phyloP scores from a whole-genome alignment of 441 rosid species.

The Isatis lusitanica region DNA sequence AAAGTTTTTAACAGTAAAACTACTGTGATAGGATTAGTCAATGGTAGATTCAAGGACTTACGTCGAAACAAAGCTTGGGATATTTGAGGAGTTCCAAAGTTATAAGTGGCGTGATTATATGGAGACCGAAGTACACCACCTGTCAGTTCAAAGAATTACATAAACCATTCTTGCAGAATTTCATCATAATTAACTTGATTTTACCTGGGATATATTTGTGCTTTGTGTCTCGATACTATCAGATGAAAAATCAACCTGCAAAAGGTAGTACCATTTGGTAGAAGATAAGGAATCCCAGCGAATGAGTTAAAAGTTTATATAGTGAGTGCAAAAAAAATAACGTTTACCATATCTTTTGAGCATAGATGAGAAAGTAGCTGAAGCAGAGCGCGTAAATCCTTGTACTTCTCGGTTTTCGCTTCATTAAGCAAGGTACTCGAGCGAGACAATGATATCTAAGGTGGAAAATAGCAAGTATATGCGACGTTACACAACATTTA shows the following conservation, averaged over 20 bases:
- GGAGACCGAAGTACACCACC: conserved; percentile 95
- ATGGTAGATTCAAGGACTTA: conserved; percentile 46
- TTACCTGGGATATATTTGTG: conserved; percentile 86
- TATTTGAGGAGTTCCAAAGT: conserved; percentile 89
- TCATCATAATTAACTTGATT: conserved; percentile 10
- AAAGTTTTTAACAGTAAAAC: conserved; percentile 5
- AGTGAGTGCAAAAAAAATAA: conserved; percentile 1
- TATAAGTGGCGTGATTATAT: conserved; percentile 86
- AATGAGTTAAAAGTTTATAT: neutral
- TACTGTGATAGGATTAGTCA: conserved; percentile 8
- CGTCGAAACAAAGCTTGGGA: conserved; percentile 97
- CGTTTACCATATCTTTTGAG: conserved; percentile 87
- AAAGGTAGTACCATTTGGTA: conserved; percentile 15
- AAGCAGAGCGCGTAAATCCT: conserved; percentile 93
- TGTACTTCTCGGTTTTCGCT: conserved; percentile 81
- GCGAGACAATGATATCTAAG: conserved; percentile 72
- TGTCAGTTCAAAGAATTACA: conserved; percentile 49
- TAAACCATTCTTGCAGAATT: conserved; percentile 30
- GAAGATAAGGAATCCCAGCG: neutral
- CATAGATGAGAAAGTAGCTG: conserved; percentile 94
- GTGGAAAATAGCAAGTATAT: neutral
- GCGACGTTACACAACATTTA: conserved; percentile 7
- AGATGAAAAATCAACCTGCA: conserved; percentile 91
- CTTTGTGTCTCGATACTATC: conserved; percentile 69
- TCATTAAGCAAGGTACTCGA: conserved; percentile 85